phyloP scores from a whole-genome alignment of 805 yeast genomes.

The Yarrowia hollandica region DNA sequence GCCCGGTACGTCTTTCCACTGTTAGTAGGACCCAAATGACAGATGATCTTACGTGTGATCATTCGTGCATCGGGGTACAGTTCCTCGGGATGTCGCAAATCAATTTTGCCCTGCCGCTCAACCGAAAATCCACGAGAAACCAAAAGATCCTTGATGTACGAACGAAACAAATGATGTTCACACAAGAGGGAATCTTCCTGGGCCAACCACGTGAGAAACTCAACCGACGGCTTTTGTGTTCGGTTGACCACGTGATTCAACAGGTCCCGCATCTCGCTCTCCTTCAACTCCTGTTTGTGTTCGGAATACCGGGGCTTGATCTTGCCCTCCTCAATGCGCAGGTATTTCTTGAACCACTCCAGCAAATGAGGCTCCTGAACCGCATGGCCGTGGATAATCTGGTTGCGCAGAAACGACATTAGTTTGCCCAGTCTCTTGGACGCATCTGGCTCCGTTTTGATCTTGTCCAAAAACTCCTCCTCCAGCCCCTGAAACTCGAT shows the following conservation, averaged over 20 bases:
- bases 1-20: constrained; percentile 93
- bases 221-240: constrained; percentile 4
- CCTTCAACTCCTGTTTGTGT: not conserved
- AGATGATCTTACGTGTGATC: constrained; percentile 71
- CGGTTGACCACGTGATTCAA: constrained; percentile 7
- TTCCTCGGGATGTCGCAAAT: constrained; percentile 60
- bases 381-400: constrained; percentile 15
- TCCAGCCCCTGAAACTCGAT: constrained; percentile 18
- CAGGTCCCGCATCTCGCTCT: not conserved
- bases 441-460: not conserved
- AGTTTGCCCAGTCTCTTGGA: constrained; percentile 1
- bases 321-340: not conserved
- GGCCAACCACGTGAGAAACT: constrained; percentile 4
- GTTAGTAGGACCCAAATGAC: constrained; percentile 98
- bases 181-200: not conserved
- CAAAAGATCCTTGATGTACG: constrained; percentile 8
- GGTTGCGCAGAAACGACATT: constrained; percentile 10
- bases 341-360: constrained; percentile 14
- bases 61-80: constrained; percentile 88
- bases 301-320: not conserved
- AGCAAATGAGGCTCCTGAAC: constrained; percentile 7
- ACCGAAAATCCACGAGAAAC: constrained; percentile 43
- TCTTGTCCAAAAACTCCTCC: not conserved
- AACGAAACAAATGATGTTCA: constrained; percentile 2
- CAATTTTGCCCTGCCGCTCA: constrained; percentile 53